Evolutionary conservation across 2,329 filamentous ascomycete species (phyloP).

Genomic region (Ophiostoma perfectum): DNA sequence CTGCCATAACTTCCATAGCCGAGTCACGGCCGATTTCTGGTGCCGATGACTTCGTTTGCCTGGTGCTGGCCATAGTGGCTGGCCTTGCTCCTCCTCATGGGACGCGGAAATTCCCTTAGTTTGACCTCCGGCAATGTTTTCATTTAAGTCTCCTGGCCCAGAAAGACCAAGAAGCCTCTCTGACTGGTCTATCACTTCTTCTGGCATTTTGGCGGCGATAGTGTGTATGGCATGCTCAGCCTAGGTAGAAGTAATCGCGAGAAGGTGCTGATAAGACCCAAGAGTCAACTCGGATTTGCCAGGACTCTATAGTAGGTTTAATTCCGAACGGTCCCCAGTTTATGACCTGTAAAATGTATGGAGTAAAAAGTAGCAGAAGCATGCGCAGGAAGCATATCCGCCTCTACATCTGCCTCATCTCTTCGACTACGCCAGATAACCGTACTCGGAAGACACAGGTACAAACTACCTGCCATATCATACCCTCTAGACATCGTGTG

Average conservation of each 20-base stretch:
- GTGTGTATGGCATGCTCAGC: background rate
- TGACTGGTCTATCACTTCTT: background rate
- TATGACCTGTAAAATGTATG: background rate
- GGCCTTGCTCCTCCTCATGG: background rate
- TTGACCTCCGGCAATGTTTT: background rate
- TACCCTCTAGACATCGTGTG: background rate
- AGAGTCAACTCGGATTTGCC: too few relatives aligned
- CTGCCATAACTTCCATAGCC: background rate
- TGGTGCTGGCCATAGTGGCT: background rate
- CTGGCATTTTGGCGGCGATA: background rate
- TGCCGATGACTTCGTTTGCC: background rate
- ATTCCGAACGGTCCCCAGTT: too few relatives aligned
- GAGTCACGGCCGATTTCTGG: background rate
- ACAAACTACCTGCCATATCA: slow-evolving; percentile 1
- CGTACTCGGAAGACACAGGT: background rate
- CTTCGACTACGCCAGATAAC: background rate
- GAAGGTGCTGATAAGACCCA: background rate
- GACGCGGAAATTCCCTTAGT: background rate
- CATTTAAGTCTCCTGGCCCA: background rate
- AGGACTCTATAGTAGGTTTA: too few relatives aligned
- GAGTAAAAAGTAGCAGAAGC: background rate
- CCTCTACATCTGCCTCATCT: background rate
- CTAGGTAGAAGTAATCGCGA: background rate
- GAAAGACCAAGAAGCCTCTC: background rate
- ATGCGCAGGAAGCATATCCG: background rate